Base-by-base conservation (phyloP, 83 land plant genomes). In the Picea mariana region DNA sequence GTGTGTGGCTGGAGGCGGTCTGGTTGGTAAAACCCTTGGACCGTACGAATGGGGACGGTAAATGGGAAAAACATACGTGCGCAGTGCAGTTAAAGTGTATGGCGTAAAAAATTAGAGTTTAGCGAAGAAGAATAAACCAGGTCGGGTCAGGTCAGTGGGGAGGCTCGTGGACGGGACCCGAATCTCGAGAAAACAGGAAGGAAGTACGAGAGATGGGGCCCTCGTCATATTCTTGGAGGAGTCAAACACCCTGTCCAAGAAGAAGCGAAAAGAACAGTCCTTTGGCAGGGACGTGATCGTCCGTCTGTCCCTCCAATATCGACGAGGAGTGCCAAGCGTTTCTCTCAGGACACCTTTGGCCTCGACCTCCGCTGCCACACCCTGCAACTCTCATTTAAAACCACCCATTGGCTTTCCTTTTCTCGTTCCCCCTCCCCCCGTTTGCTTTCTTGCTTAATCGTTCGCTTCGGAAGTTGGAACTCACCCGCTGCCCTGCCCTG, bases 231-330 rank as follows among this genome's bases (percentile, higher is more conserved):
- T 44, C 40, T 44, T 72, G 15, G 40, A 44, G 6, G 55, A 21
- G 76, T 72, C 76, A 72, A 72, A 72, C 76, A n/a, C 26, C 58
- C 58, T 0, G 24, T 72, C 76, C 76, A 44, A 72, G 76, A 72
- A 72, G 47, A 42, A 72, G 76, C 52, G 52, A 49, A 49, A 49
- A 49, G 52, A 49, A 49, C 52, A 49, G 52, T 49, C 52, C 52
- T 49, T 49, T 49, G 52, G 52, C 52, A 72, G 26, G 16, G 12
- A 12, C 17, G 9, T 42, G 49, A 72, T 18, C 52, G 34, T 31
- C 40, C 34, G 72, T 26, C 16, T 9, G 40, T 67, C 34, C 72
- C 15, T 67, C 40, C 5, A 6, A 24, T 7, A 49, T 49, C 52
- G 9, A 49, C 52, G 52, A 49, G 52, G 52, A 49, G 52, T 49